Base-by-base conservation (phyloP, 2,329 filamentous ascomycete species). In the Pseudocercospora vitis region DNA sequence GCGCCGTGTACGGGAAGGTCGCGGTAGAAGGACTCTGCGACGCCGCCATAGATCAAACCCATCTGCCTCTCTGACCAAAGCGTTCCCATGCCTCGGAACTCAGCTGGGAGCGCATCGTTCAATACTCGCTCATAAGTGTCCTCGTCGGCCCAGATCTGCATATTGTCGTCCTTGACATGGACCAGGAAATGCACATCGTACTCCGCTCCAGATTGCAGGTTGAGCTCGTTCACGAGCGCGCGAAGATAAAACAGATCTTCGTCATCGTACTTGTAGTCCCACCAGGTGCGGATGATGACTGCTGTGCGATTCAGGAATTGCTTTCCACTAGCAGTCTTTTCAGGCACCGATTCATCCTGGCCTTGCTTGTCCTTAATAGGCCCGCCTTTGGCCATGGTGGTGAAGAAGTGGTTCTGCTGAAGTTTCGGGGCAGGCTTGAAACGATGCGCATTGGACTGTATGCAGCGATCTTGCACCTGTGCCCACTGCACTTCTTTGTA, bases 201-300 rank as follows among this genome's bases (percentile, higher is more conserved):
- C 68, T 95, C 89, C 42, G 87, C 88, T 26, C 89, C 89, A 0
- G 88, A 91, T 51, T 83, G 78, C 45, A 96, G 75, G 6, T 85
- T 83, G 7, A 95, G 77, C 71, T 96, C 90, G 3, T 86, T 83
- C 35, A 95, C 83, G 63, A 96, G 75, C 26, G 91, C 86, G 12
- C 90, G 87, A 63, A 96, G 81, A 65, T 90, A 89, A 70, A 91
- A 83, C 45, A 92, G 78, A 65, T 94, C 89, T 64, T 95, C 88
- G 35, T 87, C 81, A 7, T 84, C 84, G 78, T 90, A 96, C 7
- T 82, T 64, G 62, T 88, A 95, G 62, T 88, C 87, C 61, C 86
- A 84, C 88, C 89, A 96, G 46, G 87, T 87, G 19, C 91, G 82
- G 19, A 96, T 81, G 1, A 96, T 81, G 4, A 96, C 79, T 2